Percentiles rank a stretch among this genome's conserved stretches.
These are phyloP conservation scores for Xylaria sp. DNA, from an alignment of 2,329 filamentous ascomycete genomes.

Conservation along the genomic window DNA sequence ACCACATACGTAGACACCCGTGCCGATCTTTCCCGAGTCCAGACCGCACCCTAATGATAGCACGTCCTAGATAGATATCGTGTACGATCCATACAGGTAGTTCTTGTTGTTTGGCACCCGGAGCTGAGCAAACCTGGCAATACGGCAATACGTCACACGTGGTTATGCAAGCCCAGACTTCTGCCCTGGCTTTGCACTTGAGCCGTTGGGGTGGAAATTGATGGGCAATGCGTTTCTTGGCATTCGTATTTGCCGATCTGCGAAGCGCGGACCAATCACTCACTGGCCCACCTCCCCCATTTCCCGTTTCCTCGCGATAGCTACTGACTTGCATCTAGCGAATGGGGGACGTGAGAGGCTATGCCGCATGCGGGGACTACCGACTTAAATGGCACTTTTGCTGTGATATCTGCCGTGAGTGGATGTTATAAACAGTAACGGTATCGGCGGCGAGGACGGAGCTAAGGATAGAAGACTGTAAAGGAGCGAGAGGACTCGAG, in stretches of 20 bases:
- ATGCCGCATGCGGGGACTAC: not conserved
- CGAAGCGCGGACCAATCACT: constrained; percentile 13
- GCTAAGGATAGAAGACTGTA: not conserved
- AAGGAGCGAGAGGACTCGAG: not conserved
- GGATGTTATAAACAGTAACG: constrained; percentile 3
- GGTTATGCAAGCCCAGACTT: constrained; percentile 12
- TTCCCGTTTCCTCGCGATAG: constrained; percentile 4
- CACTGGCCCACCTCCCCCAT: too few species aligned
- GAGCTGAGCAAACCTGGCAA: not conserved
- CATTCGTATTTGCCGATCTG: constrained; percentile 37
- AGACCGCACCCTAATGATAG: not conserved
- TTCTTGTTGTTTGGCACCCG: not conserved
- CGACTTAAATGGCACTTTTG: not conserved
- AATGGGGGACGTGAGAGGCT: constrained; percentile 2
- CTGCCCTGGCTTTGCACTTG: not conserved
- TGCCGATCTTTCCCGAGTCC: constrained; percentile 23
- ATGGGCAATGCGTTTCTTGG: constrained; percentile 28
- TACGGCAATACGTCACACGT: constrained; percentile 20
- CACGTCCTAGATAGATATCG: not conserved
- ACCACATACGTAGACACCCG: constrained; percentile 21
- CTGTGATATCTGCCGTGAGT: not conserved
- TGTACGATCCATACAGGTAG: too few species aligned
- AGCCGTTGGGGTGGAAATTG: not conserved
- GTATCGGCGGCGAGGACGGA: not conserved
- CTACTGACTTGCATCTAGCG: not conserved